phyloP scores from a whole-genome alignment of 2,329 filamentous ascomycete genomes.

The Setomelanomma holmii region DNA sequence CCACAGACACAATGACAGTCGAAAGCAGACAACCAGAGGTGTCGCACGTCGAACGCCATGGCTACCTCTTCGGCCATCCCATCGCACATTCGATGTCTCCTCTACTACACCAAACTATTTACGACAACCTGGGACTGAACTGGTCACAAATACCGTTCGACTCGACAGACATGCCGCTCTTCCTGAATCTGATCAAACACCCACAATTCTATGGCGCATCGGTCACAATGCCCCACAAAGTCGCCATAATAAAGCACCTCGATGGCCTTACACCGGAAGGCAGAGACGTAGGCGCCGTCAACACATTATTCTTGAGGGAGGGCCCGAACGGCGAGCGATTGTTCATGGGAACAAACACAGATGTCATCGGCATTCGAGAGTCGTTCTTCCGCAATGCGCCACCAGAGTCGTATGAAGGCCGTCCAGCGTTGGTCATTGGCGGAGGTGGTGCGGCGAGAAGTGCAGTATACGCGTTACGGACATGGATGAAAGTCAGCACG shows the following conservation, averaged over 20 bases:
- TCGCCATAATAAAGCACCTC: constrained; percentile 75
- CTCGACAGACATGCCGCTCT: constrained; percentile 53
- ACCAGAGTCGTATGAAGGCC: constrained; percentile 60
- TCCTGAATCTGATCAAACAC: constrained; percentile 59
- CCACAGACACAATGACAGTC: constrained; percentile 19
- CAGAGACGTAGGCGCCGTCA: constrained; percentile 76
- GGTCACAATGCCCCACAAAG: constrained; percentile 86
- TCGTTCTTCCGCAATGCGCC: constrained; percentile 63
- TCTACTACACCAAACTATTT: constrained; percentile 62
- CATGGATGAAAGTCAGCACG: constrained; percentile 70
- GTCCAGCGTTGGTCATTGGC: constrained; percentile 76
- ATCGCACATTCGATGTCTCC: constrained; percentile 65
- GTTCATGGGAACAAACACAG: constrained; percentile 80
- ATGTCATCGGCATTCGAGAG: constrained; percentile 79
- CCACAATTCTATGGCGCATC: constrained; percentile 71
- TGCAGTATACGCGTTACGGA: constrained; percentile 76
- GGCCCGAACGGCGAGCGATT: constrained; percentile 56
- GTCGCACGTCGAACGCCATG: constrained; percentile 51
- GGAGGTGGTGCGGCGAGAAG: constrained; percentile 80
- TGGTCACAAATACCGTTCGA: constrained; percentile 61
- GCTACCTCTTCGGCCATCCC: constrained; percentile 64
- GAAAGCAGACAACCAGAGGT: constrained; percentile 18
- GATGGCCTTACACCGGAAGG: constrained; percentile 77
- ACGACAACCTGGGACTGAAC: constrained; percentile 57
- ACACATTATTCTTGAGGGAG: constrained; percentile 74